Conservation (phyloP, 2,329 filamentous ascomycete species). For the Venturiaceae sp. region DNA sequence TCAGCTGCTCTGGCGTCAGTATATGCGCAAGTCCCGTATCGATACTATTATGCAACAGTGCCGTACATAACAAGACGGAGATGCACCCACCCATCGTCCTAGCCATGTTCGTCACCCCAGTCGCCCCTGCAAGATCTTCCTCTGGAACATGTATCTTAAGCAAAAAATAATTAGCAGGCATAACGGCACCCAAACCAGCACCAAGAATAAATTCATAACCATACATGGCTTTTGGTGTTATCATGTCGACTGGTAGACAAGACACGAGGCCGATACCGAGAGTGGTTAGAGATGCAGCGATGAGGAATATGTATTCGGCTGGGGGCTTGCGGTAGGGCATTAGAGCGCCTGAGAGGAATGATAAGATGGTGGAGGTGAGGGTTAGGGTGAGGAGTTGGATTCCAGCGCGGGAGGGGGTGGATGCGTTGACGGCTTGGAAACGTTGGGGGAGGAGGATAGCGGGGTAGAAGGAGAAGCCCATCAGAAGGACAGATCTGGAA, state of each 20-base stretch:
- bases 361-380: not conserved
- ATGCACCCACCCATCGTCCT: not conserved
- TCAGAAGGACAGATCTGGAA: not conserved
- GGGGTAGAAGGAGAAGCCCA: not conserved
- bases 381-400: not conserved
- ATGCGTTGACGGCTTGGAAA: not conserved
- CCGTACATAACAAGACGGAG: not conserved
- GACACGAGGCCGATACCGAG: slow-evolving; percentile 1
- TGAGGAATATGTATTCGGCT: not conserved
- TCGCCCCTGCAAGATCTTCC: not conserved
- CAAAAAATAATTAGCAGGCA: not conserved
- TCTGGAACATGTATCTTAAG: not conserved
- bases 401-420: not conserved
- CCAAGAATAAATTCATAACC: slow-evolving; percentile 1
- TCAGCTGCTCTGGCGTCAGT: not conserved
- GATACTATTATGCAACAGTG: not conserved
- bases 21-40: not conserved
- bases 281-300: not conserved
- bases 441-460: slow-evolving; percentile 4
- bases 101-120: not conserved
- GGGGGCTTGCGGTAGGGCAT: not conserved
- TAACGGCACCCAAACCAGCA: not conserved
- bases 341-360: not conserved
- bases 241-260: not conserved
- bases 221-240: not conserved